phyloP scores from a whole-genome alignment of 129 eudicot species.

The Smallanthus sonchifolius region DNA sequence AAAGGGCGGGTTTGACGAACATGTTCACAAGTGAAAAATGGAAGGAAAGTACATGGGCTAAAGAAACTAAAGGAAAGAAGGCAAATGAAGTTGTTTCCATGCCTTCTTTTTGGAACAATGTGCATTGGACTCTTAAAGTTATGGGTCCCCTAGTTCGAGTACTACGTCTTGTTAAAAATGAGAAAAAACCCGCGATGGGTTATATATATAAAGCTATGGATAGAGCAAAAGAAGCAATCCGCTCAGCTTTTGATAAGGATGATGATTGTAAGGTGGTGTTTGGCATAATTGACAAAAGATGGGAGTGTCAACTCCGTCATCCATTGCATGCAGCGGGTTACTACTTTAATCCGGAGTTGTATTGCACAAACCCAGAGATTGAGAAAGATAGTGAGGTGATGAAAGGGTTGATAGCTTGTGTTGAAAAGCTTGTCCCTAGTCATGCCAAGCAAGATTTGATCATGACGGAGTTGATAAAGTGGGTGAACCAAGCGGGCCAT shows the following conservation, averaged over 20 bases:
- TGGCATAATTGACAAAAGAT: slow-evolving; percentile 3
- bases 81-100: neutral
- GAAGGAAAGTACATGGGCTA: neutral
- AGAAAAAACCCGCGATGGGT: slow-evolving; percentile 16
- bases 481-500: neutral
- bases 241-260: neutral
- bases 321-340: slow-evolving; percentile 10
- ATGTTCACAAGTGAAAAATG: neutral
- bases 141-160: neutral
- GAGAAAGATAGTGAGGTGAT: neutral
- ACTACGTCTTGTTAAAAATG: neutral
- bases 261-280: neutral
- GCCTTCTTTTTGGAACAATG: neutral
- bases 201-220: slow-evolving; percentile 8
- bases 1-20: neutral
- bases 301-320: slow-evolving; percentile 1
- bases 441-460: neutral
- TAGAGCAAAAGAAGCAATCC: neutral
- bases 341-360: slow-evolving; percentile 1
- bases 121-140: neutral
- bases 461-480: neutral
- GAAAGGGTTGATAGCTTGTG: neutral
- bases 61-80: neutral
- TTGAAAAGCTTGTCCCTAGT: neutral
- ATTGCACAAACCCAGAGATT: neutral